Conservation (phyloP, 2,329 filamentous ascomycete species). For the Ceratocystis huliohia region DNA sequence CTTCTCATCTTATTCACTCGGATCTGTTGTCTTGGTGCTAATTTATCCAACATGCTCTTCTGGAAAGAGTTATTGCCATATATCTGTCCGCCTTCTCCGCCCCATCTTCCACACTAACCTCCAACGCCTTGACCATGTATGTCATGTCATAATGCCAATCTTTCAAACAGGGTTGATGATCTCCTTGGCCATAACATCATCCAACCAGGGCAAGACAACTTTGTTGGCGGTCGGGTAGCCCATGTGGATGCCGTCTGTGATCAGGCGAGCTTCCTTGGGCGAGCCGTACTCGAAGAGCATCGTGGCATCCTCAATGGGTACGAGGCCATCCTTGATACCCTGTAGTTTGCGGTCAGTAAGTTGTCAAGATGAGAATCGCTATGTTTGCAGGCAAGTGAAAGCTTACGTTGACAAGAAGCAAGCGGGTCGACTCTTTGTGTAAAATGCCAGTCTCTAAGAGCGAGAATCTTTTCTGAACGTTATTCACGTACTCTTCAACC, state of each 20-base stretch:
- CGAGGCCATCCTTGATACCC: slow-evolving; percentile 50
- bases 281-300: slow-evolving; percentile 51
- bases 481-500: slow-evolving; percentile 42
- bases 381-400: not conserved
- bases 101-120: not conserved
- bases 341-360: slow-evolving; percentile 24
- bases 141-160: not conserved
- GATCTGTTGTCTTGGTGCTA: slow-evolving; percentile 1
- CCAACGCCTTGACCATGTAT: not conserved
- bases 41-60: slow-evolving; percentile 1
- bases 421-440: slow-evolving; percentile 40
- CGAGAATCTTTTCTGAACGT: slow-evolving; percentile 48
- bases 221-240: slow-evolving; percentile 50
- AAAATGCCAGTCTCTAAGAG: slow-evolving; percentile 47
- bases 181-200: slow-evolving; percentile 35
- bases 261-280: slow-evolving; percentile 52
- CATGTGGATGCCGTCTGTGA: slow-evolving; percentile 50
- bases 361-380: too few species aligned
- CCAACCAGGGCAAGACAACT: slow-evolving; percentile 50
- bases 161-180: not conserved
- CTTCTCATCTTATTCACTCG: not conserved
- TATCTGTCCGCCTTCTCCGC: too few species aligned
- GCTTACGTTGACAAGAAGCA: slow-evolving; percentile 49
- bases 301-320: slow-evolving; percentile 56
- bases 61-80: slow-evolving; percentile 6